Evolutionary conservation across 2,329 filamentous ascomycete species (phyloP), one percentile per base, ranked within the genome.

Genomic region (Elsinoe ampelina): DNA sequence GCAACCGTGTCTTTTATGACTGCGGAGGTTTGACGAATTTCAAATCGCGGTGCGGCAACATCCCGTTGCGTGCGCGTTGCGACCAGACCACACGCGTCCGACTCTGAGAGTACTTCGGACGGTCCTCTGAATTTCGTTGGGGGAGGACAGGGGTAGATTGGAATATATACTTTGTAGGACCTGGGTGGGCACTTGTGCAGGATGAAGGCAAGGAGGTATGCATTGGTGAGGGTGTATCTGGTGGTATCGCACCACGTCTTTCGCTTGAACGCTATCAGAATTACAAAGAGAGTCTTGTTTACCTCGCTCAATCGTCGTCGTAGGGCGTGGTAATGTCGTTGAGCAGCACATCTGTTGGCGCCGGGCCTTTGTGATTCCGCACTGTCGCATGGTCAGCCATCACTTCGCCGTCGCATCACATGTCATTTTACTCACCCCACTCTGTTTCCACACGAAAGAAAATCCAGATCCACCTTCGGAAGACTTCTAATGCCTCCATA

Each of bases 381-480:
- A 77, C 78, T 80, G 57, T 68, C 3, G 22, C 15, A 57, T 43
- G 26, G 48, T 59, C 52, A 59, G 59, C 50, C 32, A 42, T 34
- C 3, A 19, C 15, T 13, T 42, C 13, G 34, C 5, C 32, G n/a
- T 55, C 13, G 12, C 30, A 32, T 43, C 56, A 54, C 15, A 13
- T 50, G 39, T 38, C 17, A 15, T 34, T 52, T 15, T 19, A 58
- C 60, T 58, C 41, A 59, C 60, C 61, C 87, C 87, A 95, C 75
- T 98, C 93, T 19, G 89, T 91, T 76, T 98, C 93, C 39, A 95
- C 85, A 8, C 93, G 82, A 72, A 97, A 89, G 72, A 96, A 97
- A 58, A 96, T 89, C 93, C 93, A 98, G 59, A 97, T 80, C 90
- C 92, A 97, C 58, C 93, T 80, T 48, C 93, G 80, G 45, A 89